phyloP scores from a whole-genome alignment of 257 asterid genomes.

The Avicennia marina region DNA sequence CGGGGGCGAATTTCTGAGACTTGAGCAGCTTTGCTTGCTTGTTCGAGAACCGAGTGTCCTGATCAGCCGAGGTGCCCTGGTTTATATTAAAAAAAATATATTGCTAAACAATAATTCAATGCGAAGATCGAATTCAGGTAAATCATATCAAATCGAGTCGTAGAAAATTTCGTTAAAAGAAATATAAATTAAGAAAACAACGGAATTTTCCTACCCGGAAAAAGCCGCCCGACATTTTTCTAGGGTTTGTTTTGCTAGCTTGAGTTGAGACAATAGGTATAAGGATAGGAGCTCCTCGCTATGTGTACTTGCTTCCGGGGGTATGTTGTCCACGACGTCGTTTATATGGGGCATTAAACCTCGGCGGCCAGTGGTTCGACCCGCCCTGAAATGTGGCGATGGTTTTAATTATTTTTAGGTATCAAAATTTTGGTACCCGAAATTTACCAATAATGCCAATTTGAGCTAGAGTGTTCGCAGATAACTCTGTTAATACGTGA shows the following conservation, averaged over 20 bases:
- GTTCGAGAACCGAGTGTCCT: slow-evolving; percentile 98
- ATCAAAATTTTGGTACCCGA: too few relatives aligned
- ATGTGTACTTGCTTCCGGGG: background rate
- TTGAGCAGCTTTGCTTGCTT: slow-evolving; percentile 92
- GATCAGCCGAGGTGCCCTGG: slow-evolving; percentile 98
- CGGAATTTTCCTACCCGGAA: slow-evolving; percentile 55
- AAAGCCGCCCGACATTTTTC: slow-evolving; percentile 88
- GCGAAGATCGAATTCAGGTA: slow-evolving; percentile 9
- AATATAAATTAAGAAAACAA: background rate
- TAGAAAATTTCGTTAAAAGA: background rate
- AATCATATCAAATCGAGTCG: background rate
- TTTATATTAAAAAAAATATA: slow-evolving; percentile 8
- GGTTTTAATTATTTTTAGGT: too few relatives aligned
- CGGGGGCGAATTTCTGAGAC: slow-evolving; percentile 94
- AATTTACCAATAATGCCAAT: too few relatives aligned
- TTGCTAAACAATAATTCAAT: background rate
- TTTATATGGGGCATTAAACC: background rate
- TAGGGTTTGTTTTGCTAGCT: slow-evolving; percentile 49
- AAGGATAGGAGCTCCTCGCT: background rate
- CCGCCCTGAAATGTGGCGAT: too few relatives aligned
- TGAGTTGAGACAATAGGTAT: slow-evolving; percentile 14
- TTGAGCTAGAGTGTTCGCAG: too few relatives aligned
- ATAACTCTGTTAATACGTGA: too few relatives aligned
- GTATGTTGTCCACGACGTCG: slow-evolving; percentile 16
- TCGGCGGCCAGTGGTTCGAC: background rate